These are phyloP conservation scores for Chrysosporium keratinophilum DNA, from an alignment of 2,329 filamentous ascomycete species.

Conservation along the genomic window DNA sequence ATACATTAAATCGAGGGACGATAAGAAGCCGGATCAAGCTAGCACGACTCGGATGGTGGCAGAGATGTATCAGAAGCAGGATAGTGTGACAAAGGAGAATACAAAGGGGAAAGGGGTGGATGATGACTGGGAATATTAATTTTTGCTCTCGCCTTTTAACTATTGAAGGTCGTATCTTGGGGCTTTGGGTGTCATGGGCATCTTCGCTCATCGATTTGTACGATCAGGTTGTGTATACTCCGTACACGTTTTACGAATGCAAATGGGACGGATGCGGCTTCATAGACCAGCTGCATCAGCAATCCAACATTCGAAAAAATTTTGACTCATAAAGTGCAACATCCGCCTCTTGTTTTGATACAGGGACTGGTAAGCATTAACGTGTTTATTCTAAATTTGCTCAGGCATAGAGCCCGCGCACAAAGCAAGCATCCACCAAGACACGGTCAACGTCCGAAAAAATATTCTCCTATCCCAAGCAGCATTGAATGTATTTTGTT, in stretches of 20 bases:
- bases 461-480: not conserved
- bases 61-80: constrained; percentile 95
- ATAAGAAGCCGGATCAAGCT: constrained; percentile 90
- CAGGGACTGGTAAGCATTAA: too few relatives aligned
- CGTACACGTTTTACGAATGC: not conserved
- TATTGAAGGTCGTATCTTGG: too few relatives aligned
- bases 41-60: constrained; percentile 76
- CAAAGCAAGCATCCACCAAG: not conserved
- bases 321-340: too few relatives aligned
- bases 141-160: not conserved
- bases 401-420: too few relatives aligned
- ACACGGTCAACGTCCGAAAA: not conserved
- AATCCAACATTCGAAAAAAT: too few relatives aligned
- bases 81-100: constrained; percentile 75
- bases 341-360: too few relatives aligned
- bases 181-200: not conserved
- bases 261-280: too few relatives aligned
- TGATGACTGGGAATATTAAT: constrained; percentile 93
- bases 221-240: not conserved
- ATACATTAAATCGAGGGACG: constrained; percentile 83
- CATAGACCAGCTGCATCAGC: too few relatives aligned
- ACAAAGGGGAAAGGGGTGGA: constrained; percentile 74
- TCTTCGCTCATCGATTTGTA: not conserved
- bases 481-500: not conserved
- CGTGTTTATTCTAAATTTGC: too few relatives aligned